Evolutionary conservation across 1,139 yeast genomes (phyloP), one percentile per base, ranked within the genome.

Genomic region (Suhomyces ambrosiae): DNA sequence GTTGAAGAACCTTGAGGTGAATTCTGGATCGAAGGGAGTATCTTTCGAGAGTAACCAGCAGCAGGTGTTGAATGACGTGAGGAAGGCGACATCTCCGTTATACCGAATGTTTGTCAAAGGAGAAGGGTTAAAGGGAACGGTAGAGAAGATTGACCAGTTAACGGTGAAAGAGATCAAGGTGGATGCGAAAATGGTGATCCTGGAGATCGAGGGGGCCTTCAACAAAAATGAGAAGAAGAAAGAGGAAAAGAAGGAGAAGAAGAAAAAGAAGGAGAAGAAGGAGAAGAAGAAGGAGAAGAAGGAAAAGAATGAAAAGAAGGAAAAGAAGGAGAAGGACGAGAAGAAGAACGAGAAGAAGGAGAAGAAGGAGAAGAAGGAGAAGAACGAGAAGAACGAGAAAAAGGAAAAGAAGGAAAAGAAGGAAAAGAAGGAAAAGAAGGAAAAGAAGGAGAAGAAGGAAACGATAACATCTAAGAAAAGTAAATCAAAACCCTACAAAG

Each of bases 31-130:
- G 5, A 50, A 48, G 7, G 60, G 56, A 0, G 60, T 68, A 0
- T 48, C 56, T 2, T 63, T 71, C 35, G 68, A 67, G 26, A 82
- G 75, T 40, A 74, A 74, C 38, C 72, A 71, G 41, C 65, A 52
- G 4, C 52, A 53, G 15, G 68, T 65, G 2, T 55, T 50, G n/a
- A 41, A 45, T 4, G 64, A 72, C 47, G 58, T 85, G 45, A 60
- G 79, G 40, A 68, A 77, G 51, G 63, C 70, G 1, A 67, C 63
- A 32, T 79, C 86, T 3, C 88, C 88, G 1, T 60, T 85, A 37
- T 85, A 84, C 51, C 64, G 74, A 47, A 78, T 79, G 82, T 92
- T 92, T 68, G 94, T 89, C 1, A 76, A 77, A 50, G 98, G 97
- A 0, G 90, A 85, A 46, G 86, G 92, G 1, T 62, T 92, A 37